Percentiles rank a stretch among this genome's conserved stretches.
phyloP scores from a whole-genome alignment of 768 basidiomycete species.

The Mycena rebaudengoi region DNA sequence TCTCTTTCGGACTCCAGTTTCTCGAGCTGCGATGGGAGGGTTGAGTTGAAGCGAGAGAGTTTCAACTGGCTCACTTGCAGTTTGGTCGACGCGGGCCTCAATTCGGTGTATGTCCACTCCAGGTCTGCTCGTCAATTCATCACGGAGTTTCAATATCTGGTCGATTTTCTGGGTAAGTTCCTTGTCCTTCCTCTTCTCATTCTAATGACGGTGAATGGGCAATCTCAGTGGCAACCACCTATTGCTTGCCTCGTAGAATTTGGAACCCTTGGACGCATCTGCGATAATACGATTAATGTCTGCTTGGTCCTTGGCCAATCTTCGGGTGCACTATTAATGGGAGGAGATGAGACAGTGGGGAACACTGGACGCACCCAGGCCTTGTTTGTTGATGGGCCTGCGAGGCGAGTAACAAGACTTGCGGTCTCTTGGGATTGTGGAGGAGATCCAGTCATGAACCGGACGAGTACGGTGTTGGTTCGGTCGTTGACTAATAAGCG shows the following conservation, averaged over 20 bases:
- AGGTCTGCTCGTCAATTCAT: slow-evolving; percentile 62
- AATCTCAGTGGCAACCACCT: not conserved
- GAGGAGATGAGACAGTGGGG: not conserved
- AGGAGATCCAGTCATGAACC: slow-evolving; percentile 14
- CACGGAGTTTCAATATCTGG: slow-evolving; percentile 69
- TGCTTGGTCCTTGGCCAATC: slow-evolving; percentile 78
- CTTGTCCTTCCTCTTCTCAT: slow-evolving; percentile 91
- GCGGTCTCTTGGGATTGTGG: slow-evolving; percentile 66
- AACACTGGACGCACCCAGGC: slow-evolving; percentile 73
- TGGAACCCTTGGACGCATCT: slow-evolving; percentile 91
- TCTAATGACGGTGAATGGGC: slow-evolving; percentile 49
- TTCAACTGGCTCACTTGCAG: no score
- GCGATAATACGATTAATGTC: slow-evolving; percentile 91
- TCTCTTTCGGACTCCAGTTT: slow-evolving; percentile 82
- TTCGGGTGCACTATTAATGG: slow-evolving; percentile 33
- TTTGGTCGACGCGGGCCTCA: slow-evolving; percentile 71
- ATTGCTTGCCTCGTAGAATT: slow-evolving; percentile 82
- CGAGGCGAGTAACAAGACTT: slow-evolving; percentile 80
- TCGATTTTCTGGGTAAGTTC: slow-evolving; percentile 82
- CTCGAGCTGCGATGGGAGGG: slow-evolving; percentile 53
- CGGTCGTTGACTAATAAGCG: no score
- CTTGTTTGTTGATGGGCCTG: slow-evolving; percentile 89
- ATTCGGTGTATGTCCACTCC: slow-evolving; percentile 68
- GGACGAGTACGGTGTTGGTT: not conserved
- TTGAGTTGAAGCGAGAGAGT: not conserved